Evolutionary conservation across 2,329 filamentous ascomycete genomes (phyloP).

Genomic region (Colletotrichum cereale): DNA sequence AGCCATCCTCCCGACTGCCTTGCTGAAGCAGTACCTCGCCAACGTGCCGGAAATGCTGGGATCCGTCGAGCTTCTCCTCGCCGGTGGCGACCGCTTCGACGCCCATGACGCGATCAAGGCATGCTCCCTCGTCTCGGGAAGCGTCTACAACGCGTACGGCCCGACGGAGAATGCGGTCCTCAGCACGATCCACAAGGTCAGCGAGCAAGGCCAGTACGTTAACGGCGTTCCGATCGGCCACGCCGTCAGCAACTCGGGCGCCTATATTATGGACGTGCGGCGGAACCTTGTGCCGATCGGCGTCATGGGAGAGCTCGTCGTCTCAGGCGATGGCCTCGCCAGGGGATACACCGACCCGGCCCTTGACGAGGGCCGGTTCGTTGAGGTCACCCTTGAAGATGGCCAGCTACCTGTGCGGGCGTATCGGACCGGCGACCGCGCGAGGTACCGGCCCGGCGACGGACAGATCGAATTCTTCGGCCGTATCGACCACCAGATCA

Average conservation of each 20-base stretch:
- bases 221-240: not conserved
- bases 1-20: not conserved
- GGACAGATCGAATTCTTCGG: constrained; percentile 25
- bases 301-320: constrained; percentile 11
- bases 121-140: not conserved
- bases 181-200: not conserved
- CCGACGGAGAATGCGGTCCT: constrained; percentile 8
- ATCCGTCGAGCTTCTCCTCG: not conserved
- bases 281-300: not conserved
- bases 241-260: not conserved
- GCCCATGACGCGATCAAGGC: not conserved
- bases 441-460: constrained; percentile 42
- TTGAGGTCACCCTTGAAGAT: constrained; percentile 26
- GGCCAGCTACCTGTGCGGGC: constrained; percentile 27
- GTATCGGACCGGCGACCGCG: constrained; percentile 46
- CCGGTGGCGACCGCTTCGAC: constrained; percentile 3
- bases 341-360: constrained; percentile 29
- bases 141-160: constrained; percentile 6
- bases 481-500: constrained; percentile 14
- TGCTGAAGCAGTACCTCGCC: constrained; percentile 9
- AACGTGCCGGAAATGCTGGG: not conserved
- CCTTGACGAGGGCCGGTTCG: constrained; percentile 39
- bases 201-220: not conserved
- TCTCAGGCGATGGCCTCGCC: constrained; percentile 1
- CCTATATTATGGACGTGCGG: not conserved